phyloP scores from a whole-genome alignment of 2,329 filamentous ascomycete genomes.

The Clonostachys byssicola region DNA sequence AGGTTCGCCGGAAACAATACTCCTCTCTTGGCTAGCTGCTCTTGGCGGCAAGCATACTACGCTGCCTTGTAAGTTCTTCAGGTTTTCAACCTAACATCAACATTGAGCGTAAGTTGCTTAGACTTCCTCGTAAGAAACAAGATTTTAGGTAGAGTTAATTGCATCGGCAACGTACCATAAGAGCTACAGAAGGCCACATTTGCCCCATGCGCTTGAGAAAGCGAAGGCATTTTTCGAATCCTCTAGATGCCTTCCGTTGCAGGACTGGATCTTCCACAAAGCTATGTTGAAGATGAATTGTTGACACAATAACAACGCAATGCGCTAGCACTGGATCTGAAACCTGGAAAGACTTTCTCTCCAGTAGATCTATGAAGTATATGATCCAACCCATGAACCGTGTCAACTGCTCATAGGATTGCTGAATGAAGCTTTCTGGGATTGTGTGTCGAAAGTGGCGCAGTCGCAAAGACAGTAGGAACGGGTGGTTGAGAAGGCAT shows the following conservation, averaged over 20 bases:
- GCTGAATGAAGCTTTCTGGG: conserved; percentile 49
- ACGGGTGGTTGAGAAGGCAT: conserved; percentile 48
- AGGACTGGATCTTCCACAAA: conserved; percentile 27
- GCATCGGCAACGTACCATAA: conserved; percentile 11
- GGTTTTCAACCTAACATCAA: conserved; percentile 11
- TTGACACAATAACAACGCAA: conserved; percentile 46
- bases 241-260: conserved; percentile 12
- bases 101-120: not conserved
- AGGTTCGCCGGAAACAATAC: not conserved
- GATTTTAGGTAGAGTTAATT: too few relatives aligned
- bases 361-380: conserved; percentile 42
- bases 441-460: conserved; percentile 46
- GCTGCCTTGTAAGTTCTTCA: conserved; percentile 23
- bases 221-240: conserved; percentile 17
- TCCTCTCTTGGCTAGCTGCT: not conserved
- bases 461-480: conserved; percentile 46
- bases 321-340: conserved; percentile 29
- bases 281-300: conserved; percentile 48
- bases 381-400: conserved; percentile 49
- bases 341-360: conserved; percentile 33
- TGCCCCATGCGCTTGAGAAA: conserved; percentile 14
- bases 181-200: conserved; percentile 13
- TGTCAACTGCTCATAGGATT: conserved; percentile 45
- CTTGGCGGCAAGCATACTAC: conserved; percentile 8
- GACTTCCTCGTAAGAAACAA: not conserved